Base-by-base conservation (phyloP, 2,329 filamentous ascomycete species). In the Pleomassaria siparia region DNA sequence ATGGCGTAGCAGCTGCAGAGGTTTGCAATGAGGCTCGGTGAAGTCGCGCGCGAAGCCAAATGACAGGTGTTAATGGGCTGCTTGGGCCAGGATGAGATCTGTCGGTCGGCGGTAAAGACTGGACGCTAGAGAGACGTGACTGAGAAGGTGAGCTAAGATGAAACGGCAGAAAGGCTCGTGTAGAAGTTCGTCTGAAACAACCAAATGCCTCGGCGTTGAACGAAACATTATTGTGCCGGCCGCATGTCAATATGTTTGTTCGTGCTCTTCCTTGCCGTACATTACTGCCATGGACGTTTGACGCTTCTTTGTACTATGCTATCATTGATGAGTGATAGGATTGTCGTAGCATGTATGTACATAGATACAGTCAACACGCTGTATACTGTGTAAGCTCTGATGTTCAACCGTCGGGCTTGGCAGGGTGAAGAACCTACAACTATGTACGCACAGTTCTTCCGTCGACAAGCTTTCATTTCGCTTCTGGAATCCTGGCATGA, bases 171-270 rank as follows among this genome's bases (percentile, higher is more conserved):
- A 42, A 55, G 50, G 46, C 55, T 51, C 54, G 50, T 43, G 30
- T 40, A 47, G 25, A 50, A 45, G 22, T 44, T 43, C 37, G 35
- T n/a, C 28, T 22, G 12, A 22, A 36, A 16, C 20, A 13, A 21
- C 33, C 11, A 37, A 18, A 36, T 51, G 46, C 56, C 48, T 55
- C 47, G 47, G 64, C 62, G 63, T 56, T 49, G 56, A 50, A 45
- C 49, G 47, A 62, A 62, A 66, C 62, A 49, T 57, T 49, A 63
- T 61, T n/a, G 59, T 56, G 29, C 26, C 37, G 36, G 25, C 26
- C 13, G 20, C 7, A 37, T 16, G 32, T 18, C n/a, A 16, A 9
- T 30, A 11, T 30, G 29, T 30, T 13, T 37, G 18, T 30, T 45
- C 43, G 40, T 45, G 43, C 43, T 33, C 16, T 29, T 40, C 29